Evolutionary conservation across 306 rosid species (phyloP), one percentile per base, ranked within the genome.

Genomic region (Canavalia ensiformis): DNA sequence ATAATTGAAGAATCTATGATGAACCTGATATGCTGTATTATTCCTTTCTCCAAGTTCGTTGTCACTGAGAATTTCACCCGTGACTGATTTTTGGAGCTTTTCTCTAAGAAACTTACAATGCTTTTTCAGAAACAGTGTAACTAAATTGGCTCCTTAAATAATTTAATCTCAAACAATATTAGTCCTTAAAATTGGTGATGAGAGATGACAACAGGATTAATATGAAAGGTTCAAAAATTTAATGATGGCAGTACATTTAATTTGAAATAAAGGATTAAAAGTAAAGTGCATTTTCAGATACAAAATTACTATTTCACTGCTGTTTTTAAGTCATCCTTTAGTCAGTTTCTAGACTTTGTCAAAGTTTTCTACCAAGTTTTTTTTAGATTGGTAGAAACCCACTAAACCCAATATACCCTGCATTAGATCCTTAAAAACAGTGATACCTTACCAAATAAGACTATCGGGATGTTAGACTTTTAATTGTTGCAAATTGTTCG

Each of bases 41-140:
- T 63, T 35, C 69, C 46, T 63, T 11, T 55, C 50, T 64, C 31
- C 63, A 6, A 49, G 52, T 64, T 39, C 4, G 18, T 77, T 77
- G 42, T 37, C 52, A 6, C 8, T 2, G 18, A 51, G 39, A 52
- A 51, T 52, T 65, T 30, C 74, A 29, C 65, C 66, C 74, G 74
- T 77, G 74, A 66, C 66, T 77, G 28, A 9, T 2, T 51, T 41
- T 77, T 77, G 66, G 74, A 77, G 55, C 31, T 37, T 76, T 11
- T 50, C 60, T 31, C 50, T 49, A 52, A 49, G 31, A 33, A 44
- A 51, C 10, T 44, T 8, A 12, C 62, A 51, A 55, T 25, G 33
- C 68, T 18, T 35, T 57, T 57, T 57, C 31, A 25, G 18, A 42
- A 55, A 34, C 46, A 11, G 18, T 33, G 67, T 3, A 62, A 60